Conservation (phyloP, 1,284 basidiomycete species). For the Puccinia horiana region DNA sequence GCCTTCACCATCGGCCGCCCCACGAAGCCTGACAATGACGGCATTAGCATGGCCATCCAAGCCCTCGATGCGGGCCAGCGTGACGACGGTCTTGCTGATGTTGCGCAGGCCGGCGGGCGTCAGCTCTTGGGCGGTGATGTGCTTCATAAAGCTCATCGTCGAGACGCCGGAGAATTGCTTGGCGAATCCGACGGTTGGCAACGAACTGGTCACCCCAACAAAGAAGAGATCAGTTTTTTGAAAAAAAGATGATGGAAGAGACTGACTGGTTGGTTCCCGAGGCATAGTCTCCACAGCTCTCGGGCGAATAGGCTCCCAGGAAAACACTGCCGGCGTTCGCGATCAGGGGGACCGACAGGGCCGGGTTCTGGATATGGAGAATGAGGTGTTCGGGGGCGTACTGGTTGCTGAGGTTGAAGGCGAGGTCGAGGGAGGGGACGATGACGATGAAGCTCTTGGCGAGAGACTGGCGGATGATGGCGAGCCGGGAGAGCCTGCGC, state of each 20-base stretch:
- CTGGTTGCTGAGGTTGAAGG: constrained; percentile 86
- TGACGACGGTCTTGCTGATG: constrained; percentile 85
- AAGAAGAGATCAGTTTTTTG: no score
- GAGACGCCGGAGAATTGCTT: constrained; percentile 98
- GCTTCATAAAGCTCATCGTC: constrained; percentile 95
- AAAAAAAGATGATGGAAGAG: constrained; percentile 50
- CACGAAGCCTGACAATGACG: constrained; percentile 58
- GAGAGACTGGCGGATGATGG: constrained; percentile 87
- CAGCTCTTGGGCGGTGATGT: constrained; percentile 94
- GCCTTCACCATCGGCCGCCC: no score
- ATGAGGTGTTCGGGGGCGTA: constrained; percentile 98
- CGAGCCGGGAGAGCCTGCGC: constrained; percentile 78
- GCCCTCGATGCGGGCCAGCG: constrained; percentile 90
- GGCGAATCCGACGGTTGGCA: constrained; percentile 75
- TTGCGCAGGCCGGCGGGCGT: constrained; percentile 73
- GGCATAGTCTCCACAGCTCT: constrained; percentile 97
- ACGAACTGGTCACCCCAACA: neutral
- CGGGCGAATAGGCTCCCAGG: constrained; percentile 88
- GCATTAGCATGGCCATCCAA: constrained; percentile 81
- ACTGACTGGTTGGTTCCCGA: constrained; percentile 87
- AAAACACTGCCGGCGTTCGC: constrained; percentile 95
- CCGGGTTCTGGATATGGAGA: constrained; percentile 75
- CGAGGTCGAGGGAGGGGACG: constrained; percentile 70
- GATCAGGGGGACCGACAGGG: constrained; percentile 68
- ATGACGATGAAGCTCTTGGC: constrained; percentile 87